Evolutionary conservation across 495 filamentous ascomycete species (phyloP).

Genomic region (Physcia stellaris): DNA sequence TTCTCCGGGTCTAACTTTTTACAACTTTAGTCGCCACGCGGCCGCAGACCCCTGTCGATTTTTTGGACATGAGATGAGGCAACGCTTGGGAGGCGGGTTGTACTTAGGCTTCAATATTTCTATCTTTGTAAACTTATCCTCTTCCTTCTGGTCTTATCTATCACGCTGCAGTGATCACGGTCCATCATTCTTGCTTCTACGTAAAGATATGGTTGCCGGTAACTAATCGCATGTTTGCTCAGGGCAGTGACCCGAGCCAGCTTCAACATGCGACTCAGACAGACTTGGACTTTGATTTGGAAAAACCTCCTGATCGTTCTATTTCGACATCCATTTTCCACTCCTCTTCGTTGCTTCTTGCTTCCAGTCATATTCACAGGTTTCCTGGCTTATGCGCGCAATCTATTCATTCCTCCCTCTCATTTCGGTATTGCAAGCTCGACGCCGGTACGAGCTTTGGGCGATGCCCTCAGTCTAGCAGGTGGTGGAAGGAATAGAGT

Average conservation of each 20-base stretch:
- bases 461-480: conserved; percentile 40
- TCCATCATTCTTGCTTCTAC: not conserved
- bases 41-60: too few species aligned
- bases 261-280: conserved; percentile 43
- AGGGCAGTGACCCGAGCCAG: too few species aligned
- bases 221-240: too few species aligned
- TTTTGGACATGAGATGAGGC: too few species aligned
- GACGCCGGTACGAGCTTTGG: conserved; percentile 43
- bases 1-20: too few species aligned
- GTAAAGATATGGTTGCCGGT: not conserved
- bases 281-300: conserved; percentile 55
- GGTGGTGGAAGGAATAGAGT: conserved; percentile 42
- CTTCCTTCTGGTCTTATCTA: too few species aligned
- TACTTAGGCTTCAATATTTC: too few species aligned
- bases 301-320: conserved; percentile 66
- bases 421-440: conserved; percentile 50
- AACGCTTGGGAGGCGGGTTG: too few species aligned
- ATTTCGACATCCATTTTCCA: conserved; percentile 47
- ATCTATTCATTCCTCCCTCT: conserved; percentile 53
- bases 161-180: too few species aligned
- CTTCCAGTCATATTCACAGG: conserved; percentile 56
- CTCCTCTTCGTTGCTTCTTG: conserved; percentile 52
- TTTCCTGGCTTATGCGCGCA: conserved; percentile 53
- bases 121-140: too few species aligned
- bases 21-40: too few species aligned